These are phyloP conservation scores for Singerocomus inundabilis DNA, from an alignment of 1,284 basidiomycete genomes.

Conservation along the genomic window DNA sequence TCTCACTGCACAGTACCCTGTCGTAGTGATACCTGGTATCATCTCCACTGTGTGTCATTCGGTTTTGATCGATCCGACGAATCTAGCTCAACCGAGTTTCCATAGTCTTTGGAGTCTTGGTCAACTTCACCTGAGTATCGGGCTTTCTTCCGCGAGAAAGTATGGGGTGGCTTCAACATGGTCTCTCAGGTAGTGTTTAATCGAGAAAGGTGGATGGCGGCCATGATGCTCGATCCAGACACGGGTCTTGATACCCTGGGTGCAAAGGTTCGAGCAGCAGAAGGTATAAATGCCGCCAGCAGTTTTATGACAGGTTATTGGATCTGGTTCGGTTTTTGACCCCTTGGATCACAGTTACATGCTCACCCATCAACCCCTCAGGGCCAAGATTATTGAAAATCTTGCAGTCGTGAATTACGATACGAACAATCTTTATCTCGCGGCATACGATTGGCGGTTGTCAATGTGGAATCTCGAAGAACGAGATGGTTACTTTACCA, in stretches of 20 bases:
- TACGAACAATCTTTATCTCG: slow-evolving; percentile 84
- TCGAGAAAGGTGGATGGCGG: slow-evolving; percentile 83
- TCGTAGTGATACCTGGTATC: slow-evolving; percentile 80
- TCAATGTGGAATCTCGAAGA: slow-evolving; percentile 92
- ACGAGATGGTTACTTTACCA: slow-evolving; percentile 91
- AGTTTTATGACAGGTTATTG: slow-evolving; percentile 94
- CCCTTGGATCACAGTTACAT: not conserved
- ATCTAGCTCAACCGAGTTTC: not conserved
- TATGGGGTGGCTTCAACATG: slow-evolving; percentile 90
- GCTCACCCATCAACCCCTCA: slow-evolving; percentile 27
- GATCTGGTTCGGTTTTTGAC: slow-evolving; percentile 67
- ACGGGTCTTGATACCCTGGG: slow-evolving; percentile 91
- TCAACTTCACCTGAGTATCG: slow-evolving; percentile 77
- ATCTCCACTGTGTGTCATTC: slow-evolving; percentile 61
- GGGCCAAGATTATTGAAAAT: slow-evolving; percentile 93
- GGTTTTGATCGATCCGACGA: not conserved
- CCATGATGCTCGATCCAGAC: slow-evolving; percentile 87
- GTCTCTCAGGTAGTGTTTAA: slow-evolving; percentile 85
- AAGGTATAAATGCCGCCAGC: slow-evolving; percentile 88
- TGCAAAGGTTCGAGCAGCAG: slow-evolving; percentile 89
- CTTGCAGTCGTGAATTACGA: slow-evolving; percentile 90
- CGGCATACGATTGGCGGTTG: slow-evolving; percentile 89
- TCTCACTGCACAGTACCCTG: slow-evolving; percentile 71
- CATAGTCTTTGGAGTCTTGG: slow-evolving; percentile 81
- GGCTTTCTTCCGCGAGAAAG: slow-evolving; percentile 77